Base-by-base conservation (phyloP, 805 yeast species). In the Saturnispora kantuleensis region DNA sequence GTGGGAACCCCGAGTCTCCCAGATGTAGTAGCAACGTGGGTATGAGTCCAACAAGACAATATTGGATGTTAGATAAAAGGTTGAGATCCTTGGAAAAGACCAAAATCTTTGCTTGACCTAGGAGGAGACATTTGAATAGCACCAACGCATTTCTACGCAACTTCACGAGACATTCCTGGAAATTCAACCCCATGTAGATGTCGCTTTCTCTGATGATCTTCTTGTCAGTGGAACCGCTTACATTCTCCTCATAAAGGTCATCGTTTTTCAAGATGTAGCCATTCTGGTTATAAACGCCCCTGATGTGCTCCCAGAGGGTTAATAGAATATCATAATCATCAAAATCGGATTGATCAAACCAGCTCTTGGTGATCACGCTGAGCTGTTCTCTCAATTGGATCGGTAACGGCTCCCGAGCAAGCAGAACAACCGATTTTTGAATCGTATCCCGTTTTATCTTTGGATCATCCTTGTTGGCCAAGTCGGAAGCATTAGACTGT, bases 351-450 rank as follows among this genome's bases (percentile, higher is more conserved):
- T 93, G 98, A 41, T 77, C 70, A 57, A 93, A 93, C 62, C 80
- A 90, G 1, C 88, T 83, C 48, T 81, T 77, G 0, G 97, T 89
- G 29, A 90, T 85, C 21, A 93, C 86, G 39, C 95, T 82, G 50
- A 93, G 65, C 60, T 93, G 93, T 54, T 93, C 97, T 56, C 82
- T 84, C 46, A 93, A 77, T 49, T 88, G 95, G 11, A 84, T 82
- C 56, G 86, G 87, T 2, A 93, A 77, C 1, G 98, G 97, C 59
- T 83, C 82, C 47, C 85, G 73, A 0, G 65, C 55, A n/a, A 93
- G 74, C 33, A 93, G 80, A 5, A 93, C 96, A 28, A 93, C 76
- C 0, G 95, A 81, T 57, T 93, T 93, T 56, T 93, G 98, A 3
- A 93, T 89, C 0, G 87, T 79, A 2, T 95, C 83, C 46, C 98